A percentile compares a stretch with the other conserved stretches of the same genome.
phyloP scores from a whole-genome alignment of 75 land plant species.

The Pseudotsuga menziesii region DNA sequence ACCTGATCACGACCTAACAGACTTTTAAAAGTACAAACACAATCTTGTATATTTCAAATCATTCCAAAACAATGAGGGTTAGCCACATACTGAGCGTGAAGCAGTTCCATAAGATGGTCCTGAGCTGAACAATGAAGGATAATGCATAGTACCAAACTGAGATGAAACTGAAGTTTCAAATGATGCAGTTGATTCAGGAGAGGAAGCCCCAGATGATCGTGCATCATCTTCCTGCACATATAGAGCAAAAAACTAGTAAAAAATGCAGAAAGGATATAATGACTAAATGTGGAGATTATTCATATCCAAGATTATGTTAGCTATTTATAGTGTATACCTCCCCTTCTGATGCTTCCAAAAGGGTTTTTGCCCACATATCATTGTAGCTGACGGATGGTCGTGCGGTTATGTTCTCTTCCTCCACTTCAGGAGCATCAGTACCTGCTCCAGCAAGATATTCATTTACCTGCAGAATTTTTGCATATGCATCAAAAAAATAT shows the following conservation, averaged over 20 bases:
- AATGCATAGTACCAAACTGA: constrained; percentile 83
- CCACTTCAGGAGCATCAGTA: constrained; percentile 98
- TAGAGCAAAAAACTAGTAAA: not conserved
- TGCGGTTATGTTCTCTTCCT: constrained; percentile 69
- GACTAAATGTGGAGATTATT: constrained; percentile 5
- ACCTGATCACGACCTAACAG: not conserved
- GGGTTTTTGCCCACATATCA: constrained; percentile 98
- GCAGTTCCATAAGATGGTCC: constrained; percentile 37
- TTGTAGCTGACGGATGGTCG: constrained; percentile 90
- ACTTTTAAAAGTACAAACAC: not conserved
- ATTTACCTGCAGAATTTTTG: constrained; percentile 60
- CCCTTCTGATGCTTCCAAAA: constrained; percentile 74
- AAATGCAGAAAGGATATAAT: not conserved
- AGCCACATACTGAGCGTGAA: constrained; percentile 43
- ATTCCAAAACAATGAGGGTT: not conserved
- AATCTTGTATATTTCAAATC: not conserved
- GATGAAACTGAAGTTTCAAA: constrained; percentile 80
- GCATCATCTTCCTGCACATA: constrained; percentile 73
- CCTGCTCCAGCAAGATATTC: constrained; percentile 97
- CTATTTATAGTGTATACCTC: constrained; percentile 42
- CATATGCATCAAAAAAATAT: not conserved
- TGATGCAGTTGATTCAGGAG: constrained; percentile 93
- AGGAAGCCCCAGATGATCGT: constrained; percentile 85
- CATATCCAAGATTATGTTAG: not conserved
- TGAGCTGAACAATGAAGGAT: constrained; percentile 87